A percentile compares a stretch with the other conserved stretches of the same genome.
Evolutionary conservation across 352 stramenopile genomes (phyloP).

Genomic region (Phytophthora multivora): DNA sequence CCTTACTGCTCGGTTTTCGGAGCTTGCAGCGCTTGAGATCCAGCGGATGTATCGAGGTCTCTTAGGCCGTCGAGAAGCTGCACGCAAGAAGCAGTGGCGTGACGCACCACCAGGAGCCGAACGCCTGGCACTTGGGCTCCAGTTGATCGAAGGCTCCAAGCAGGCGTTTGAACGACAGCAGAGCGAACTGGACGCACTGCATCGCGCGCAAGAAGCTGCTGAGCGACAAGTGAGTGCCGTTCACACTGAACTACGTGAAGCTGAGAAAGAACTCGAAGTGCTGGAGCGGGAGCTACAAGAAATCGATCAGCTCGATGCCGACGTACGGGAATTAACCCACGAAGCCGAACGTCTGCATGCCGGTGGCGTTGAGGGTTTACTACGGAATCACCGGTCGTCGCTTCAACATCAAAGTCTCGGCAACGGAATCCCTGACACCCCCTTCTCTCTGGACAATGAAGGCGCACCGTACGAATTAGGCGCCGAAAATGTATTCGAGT

Average conservation of each 20-base stretch:
- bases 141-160: constrained; percentile 94
- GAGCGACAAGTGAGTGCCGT: constrained; percentile 91
- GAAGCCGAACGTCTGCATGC: constrained; percentile 87
- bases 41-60: constrained; percentile 91
- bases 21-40: constrained; percentile 87
- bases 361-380: constrained; percentile 59
- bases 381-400: constrained; percentile 34
- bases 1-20: constrained; percentile 60
- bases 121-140: constrained; percentile 87
- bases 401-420: constrained; percentile 48
- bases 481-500: constrained; percentile 56
- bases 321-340: constrained; percentile 91
- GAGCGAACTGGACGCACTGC: constrained; percentile 91
- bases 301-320: constrained; percentile 92
- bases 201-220: constrained; percentile 89
- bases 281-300: constrained; percentile 92
- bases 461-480: constrained; percentile 51
- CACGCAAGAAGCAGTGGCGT: constrained; percentile 86
- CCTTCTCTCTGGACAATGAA: constrained; percentile 18
- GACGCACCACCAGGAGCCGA: constrained; percentile 87
- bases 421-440: constrained; percentile 45
- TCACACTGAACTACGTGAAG: constrained; percentile 90
- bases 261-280: constrained; percentile 89
- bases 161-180: constrained; percentile 92
- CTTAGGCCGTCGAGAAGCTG: constrained; percentile 68